Base-by-base conservation (phyloP, 192 early-diverging fungal species). In the Coemansia sp. region DNA sequence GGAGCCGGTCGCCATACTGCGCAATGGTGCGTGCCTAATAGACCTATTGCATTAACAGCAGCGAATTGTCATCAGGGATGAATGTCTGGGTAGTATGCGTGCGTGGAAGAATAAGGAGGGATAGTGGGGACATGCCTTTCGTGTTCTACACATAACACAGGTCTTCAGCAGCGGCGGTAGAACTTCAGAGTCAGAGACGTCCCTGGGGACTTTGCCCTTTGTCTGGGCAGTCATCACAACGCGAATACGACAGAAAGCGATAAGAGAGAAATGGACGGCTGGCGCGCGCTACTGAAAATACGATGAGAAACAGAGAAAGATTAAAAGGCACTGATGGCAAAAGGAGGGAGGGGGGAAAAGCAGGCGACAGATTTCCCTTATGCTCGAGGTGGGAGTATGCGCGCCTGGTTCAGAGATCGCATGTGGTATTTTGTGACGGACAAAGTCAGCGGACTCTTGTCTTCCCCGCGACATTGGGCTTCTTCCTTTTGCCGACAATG, bases 131-230 rank as follows among this genome's bases (percentile, higher is more conserved):
- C 59, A 33, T 78, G 64, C 76, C 63, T 80, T 80, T 61, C 78
- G 68, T 24, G 66, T 72, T 31, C 78, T 51, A 66, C 78, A 80
- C 72, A 74, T 80, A 8, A 75, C 72, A n/a, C 78, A 80, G 21
- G 78, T 80, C 59, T 80, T 80, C 57, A 80, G 72, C 22, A 75
- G 66, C 59, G 78, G 78, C 42, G 63, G 63, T 1, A 59, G 54
- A 22, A 59, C 22, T 6, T 63, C 67, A 11, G 66, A n/a, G 59
- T 71, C 62, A 22, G 42, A 46, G 50, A 31, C 63, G 10, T 63
- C 64, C 30, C 56, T 42, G 21, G 39, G 50, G 22, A 51, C 51
- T 61, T 70, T 74, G 64, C 61, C 63, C 55, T 78, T 78, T 56
- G 68, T 42, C 77, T 63, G 68, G 51, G 72, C 58, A 17, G 66